Evolutionary conservation across 2,329 filamentous ascomycete genomes (phyloP).

Genomic region (Mollisiaceae sp.): DNA sequence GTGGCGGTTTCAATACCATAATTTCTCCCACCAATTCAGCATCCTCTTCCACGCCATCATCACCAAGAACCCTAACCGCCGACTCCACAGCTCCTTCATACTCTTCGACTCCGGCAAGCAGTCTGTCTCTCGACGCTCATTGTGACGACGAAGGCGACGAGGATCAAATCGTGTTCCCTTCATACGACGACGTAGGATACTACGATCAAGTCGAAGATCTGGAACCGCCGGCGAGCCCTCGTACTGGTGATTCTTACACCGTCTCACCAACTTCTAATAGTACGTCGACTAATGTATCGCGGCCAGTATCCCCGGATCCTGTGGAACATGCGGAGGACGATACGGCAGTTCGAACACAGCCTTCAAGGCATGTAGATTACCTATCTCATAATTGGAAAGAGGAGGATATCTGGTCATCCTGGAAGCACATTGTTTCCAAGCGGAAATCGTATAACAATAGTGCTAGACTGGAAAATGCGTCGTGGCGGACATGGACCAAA

Average conservation of each 20-base stretch:
- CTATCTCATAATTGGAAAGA: constrained; percentile 94
- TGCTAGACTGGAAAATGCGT: constrained; percentile 88
- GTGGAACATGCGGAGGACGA: constrained; percentile 53
- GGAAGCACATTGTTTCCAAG: constrained; percentile 88
- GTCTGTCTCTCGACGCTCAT: constrained; percentile 79
- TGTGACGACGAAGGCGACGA: constrained; percentile 93
- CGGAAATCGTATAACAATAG: constrained; percentile 80
- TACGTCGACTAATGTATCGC: constrained; percentile 56
- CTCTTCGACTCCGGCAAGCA: constrained; percentile 67
- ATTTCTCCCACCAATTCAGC: constrained; percentile 37
- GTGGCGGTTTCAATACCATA: constrained; percentile 34
- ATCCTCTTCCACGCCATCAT: constrained; percentile 60
- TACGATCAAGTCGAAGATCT: constrained; percentile 49
- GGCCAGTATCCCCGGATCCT: constrained; percentile 33
- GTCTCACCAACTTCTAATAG: constrained; percentile 67
- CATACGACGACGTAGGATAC: constrained; percentile 47
- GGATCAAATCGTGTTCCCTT: constrained; percentile 54
- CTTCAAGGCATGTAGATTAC: constrained; percentile 88
- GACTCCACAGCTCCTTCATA: constrained; percentile 61
- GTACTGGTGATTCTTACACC: constrained; percentile 59
- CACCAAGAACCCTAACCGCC: constrained; percentile 56
- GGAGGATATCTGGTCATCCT: constrained; percentile 97
- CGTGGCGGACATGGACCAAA: constrained; percentile 97
- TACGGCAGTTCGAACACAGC: constrained; percentile 60
- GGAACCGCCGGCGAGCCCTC: constrained; percentile 57